Evolutionary conservation across 139 green algal species (phyloP), one percentile per base, ranked within the genome.

Genomic region (Chlamydomonas asymmetrica): DNA sequence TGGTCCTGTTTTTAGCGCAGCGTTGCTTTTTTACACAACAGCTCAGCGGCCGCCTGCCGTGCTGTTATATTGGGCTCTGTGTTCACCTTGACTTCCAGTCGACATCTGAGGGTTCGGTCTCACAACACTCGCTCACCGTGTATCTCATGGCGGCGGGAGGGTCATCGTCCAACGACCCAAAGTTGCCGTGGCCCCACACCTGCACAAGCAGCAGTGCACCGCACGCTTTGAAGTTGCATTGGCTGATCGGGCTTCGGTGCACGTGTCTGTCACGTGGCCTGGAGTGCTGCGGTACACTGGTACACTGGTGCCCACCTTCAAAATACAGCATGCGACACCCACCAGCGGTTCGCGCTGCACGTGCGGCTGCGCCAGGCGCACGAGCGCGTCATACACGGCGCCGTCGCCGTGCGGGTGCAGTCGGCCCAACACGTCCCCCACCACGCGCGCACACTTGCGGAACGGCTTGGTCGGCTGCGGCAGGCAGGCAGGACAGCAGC

Each of bases 391-490:
- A 73, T 98, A 98, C 32, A 98, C 94, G 3, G 94, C 89, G 6
- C 79, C 82, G 75, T 98, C 95, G 31, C 95, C 95, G 79, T 98
- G 95, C 0, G 96, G 96, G 80, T 99, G 96, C 76, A 94, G 99
- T 82, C 98, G 99, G 37, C 96, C 96, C 75, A 99, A 86, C 71
- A 98, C 96, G 81, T 99, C 96, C 27, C 96, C 96, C 35, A 99
- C 96, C 40, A 99, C 96, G 4, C 96, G 85, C 6, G 96, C 96
- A 74, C 93, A 98, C 85, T 88, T 85, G 39, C 79, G 82, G 73
- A 66, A 84, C 7, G 82, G 82, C 63, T 87, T 87, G 76, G 71
- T 87, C 86, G 60, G 65, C 71, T 77, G 71, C n/a, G 50, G 25
- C 35, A 1, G 39, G 45, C 13, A 27, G 6, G 27, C 0, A 52